Evolutionary conservation across 306 rosid genomes (phyloP).

Genomic region (Oxytropis ochrocephala): DNA sequence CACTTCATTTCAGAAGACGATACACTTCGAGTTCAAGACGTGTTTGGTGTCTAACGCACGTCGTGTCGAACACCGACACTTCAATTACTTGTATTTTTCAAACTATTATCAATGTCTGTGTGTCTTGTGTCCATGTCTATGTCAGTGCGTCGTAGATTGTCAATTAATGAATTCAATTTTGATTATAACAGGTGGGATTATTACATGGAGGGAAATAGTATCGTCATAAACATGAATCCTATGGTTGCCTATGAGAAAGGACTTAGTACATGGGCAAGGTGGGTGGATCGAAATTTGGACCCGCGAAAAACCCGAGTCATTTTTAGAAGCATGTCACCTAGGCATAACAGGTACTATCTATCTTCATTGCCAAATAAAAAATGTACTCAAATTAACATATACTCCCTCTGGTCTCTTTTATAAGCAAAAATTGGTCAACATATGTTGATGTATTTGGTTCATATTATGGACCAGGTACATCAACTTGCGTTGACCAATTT

Average conservation of each 20-base stretch:
- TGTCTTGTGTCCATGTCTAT: background rate
- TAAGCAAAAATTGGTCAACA: too few species aligned
- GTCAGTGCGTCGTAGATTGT: too few species aligned
- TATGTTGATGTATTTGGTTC: too few species aligned
- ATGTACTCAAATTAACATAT: background rate
- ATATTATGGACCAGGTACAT: too few species aligned
- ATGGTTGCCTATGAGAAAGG: slow-evolving; percentile 96
- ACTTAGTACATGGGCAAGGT: slow-evolving; percentile 93
- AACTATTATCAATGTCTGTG: background rate
- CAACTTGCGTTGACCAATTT: too few species aligned
- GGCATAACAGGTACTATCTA: slow-evolving; percentile 74
- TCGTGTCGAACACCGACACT: too few species aligned
- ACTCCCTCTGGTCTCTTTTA: too few species aligned
- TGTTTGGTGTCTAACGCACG: too few species aligned
- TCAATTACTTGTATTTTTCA: too few species aligned
- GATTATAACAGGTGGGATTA: slow-evolving; percentile 80
- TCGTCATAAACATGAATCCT: slow-evolving; percentile 61
- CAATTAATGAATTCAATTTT: background rate
- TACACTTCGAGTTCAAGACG: too few species aligned
- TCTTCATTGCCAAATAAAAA: background rate
- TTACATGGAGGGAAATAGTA: slow-evolving; percentile 63
- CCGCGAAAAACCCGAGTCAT: slow-evolving; percentile 58
- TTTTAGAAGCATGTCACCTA: slow-evolving; percentile 92
- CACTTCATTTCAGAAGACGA: too few species aligned
- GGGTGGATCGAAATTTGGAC: slow-evolving; percentile 80